Conservation (phyloP, 2,329 filamentous ascomycete genomes). For the Pyrenophora graminea region DNA sequence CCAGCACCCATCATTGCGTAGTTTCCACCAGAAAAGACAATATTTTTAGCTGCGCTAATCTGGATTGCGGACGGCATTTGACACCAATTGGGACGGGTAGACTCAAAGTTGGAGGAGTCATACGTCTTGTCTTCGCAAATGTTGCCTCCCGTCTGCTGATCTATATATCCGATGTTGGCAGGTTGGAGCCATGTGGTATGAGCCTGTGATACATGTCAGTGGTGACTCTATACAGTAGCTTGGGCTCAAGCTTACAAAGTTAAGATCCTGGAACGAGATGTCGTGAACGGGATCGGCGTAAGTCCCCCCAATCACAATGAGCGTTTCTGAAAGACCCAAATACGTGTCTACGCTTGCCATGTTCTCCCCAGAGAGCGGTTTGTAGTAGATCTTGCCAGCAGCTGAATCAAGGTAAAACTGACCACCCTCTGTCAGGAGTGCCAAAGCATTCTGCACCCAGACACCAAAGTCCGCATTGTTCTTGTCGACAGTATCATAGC, state of each 20-base stretch:
- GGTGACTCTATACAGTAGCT: neutral
- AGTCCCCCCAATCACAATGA: slow-evolving; percentile 16
- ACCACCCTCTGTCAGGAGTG: slow-evolving; percentile 18
- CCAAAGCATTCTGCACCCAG: slow-evolving; percentile 21
- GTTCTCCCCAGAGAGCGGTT: slow-evolving; percentile 18
- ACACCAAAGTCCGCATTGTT: slow-evolving; percentile 22
- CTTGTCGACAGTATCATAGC: slow-evolving; percentile 17
- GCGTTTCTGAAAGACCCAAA: slow-evolving; percentile 16
- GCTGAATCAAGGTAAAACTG: slow-evolving; percentile 20
- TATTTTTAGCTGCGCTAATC: slow-evolving; percentile 21
- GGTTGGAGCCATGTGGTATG: slow-evolving; percentile 19
- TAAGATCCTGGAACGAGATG: slow-evolving; percentile 14
- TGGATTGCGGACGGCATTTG: slow-evolving; percentile 21
- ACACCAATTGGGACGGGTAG: slow-evolving; percentile 18
- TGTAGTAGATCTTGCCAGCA: slow-evolving; percentile 21
- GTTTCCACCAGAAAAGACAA: slow-evolving; percentile 17
- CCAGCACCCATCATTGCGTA: slow-evolving; percentile 17
- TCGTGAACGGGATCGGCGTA: slow-evolving; percentile 18
- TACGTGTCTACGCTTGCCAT: slow-evolving; percentile 14
- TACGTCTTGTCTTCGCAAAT: slow-evolving; percentile 22
- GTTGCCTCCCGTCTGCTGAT: slow-evolving; percentile 21
- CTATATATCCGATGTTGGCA: slow-evolving; percentile 13
- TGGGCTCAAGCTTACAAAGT: slow-evolving; percentile 15
- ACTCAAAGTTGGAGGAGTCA: slow-evolving; percentile 18
- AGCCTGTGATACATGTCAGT: slow-evolving; percentile 11